Evolutionary conservation across 441 rosid species (phyloP).

Genomic region (Erodium moschatum): DNA sequence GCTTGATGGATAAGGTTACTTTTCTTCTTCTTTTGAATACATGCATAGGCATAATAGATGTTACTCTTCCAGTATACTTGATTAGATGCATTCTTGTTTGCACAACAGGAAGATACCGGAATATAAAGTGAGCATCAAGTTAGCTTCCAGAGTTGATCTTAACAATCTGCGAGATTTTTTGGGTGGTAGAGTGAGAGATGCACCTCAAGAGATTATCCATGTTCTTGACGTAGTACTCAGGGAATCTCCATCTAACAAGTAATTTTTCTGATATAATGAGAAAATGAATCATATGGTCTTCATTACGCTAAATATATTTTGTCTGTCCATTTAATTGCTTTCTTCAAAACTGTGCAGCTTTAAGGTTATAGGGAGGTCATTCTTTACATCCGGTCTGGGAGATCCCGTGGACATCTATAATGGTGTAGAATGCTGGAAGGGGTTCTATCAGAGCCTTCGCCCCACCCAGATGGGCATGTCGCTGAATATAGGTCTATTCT

Average conservation of each 20-base stretch:
- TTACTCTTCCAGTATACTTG: neutral
- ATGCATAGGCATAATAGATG: neutral
- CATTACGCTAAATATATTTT: neutral
- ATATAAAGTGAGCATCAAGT: slow-evolving; percentile 10
- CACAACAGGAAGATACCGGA: slow-evolving; percentile 7
- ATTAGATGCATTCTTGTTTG: neutral
- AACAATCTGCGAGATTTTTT: slow-evolving; percentile 16
- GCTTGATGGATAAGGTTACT: neutral
- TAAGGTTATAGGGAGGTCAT: slow-evolving; percentile 1
- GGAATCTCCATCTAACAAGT: slow-evolving; percentile 12
- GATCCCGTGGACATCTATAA: neutral
- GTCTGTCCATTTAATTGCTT: neutral
- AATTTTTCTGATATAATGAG: neutral
- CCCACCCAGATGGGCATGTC: slow-evolving; percentile 22
- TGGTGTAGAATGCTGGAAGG: slow-evolving; percentile 19
- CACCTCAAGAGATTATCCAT: slow-evolving; percentile 19
- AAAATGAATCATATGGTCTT: neutral
- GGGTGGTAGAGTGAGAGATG: slow-evolving; percentile 16
- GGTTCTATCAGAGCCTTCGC: slow-evolving; percentile 19
- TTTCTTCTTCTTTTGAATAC: neutral
- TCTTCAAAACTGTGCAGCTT: neutral
- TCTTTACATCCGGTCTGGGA: slow-evolving; percentile 1
- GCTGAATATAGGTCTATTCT: slow-evolving; percentile 10
- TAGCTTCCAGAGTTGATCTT: slow-evolving; percentile 16
- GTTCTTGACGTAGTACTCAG: slow-evolving; percentile 18